Percentiles rank a stretch among this genome's conserved stretches.
These are phyloP conservation scores for Nemophila menziesii DNA, from an alignment of 257 asterid genomes.

Conservation along the genomic window DNA sequence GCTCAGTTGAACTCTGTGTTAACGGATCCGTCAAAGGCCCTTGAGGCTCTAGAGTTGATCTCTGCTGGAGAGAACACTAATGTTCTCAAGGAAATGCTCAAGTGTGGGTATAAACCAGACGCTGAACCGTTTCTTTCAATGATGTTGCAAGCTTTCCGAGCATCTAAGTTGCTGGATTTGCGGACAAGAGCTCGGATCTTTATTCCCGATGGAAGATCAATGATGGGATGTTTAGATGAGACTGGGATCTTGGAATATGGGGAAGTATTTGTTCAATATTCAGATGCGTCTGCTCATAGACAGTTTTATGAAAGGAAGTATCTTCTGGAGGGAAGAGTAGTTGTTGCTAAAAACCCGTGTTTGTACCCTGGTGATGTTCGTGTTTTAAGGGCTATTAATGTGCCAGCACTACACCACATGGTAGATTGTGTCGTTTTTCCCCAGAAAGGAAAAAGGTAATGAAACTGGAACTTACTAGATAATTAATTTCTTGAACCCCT, in stretches of 20 bases:
- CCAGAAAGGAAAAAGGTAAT: constrained; percentile 58
- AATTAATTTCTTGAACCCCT: neutral
- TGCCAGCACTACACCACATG: constrained; percentile 56
- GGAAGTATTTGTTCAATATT: constrained; percentile 61
- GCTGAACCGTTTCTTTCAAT: constrained; percentile 74
- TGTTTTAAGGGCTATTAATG: constrained; percentile 46
- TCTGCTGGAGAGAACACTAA: constrained; percentile 66
- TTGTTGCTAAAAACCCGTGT: constrained; percentile 88
- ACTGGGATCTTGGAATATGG: constrained; percentile 65
- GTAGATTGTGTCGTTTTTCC: constrained; percentile 93
- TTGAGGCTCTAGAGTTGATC: constrained; percentile 70
- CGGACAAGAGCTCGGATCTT: constrained; percentile 50
- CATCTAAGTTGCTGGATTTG: constrained; percentile 63
- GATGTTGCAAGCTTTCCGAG: constrained; percentile 71
- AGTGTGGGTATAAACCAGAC: constrained; percentile 70
- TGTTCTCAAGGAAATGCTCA: constrained; percentile 64
- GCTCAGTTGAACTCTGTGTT: constrained; percentile 55
- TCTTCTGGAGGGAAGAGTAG: constrained; percentile 33
- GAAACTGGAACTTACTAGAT: constrained; percentile 1
- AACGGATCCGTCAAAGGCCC: constrained; percentile 53
- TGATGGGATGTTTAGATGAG: constrained; percentile 96
- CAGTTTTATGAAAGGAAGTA: constrained; percentile 15
- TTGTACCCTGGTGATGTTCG: constrained; percentile 95
- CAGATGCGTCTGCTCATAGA: constrained; percentile 32
- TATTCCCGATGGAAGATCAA: constrained; percentile 49